Base-by-base conservation (phyloP, 2,329 filamentous ascomycete genomes). In the Drechslera avenae region DNA sequence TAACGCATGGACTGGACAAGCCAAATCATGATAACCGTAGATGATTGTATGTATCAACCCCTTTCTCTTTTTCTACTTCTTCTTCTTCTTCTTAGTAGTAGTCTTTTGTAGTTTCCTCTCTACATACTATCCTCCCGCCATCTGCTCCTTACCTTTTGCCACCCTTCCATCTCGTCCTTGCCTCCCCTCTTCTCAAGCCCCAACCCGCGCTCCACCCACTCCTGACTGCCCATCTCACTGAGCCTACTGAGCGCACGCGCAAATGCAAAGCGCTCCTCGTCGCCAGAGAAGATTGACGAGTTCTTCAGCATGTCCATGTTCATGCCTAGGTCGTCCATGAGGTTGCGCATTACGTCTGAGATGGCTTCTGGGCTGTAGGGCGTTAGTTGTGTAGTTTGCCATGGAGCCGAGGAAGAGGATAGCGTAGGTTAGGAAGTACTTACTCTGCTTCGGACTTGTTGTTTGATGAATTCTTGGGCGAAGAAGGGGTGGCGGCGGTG, bases 241-340 rank as follows among this genome's bases (percentile, higher is more conserved):
- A 99, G 76, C 48, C 94, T 80, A 46, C 88, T 92, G 62, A 97
- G 73, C 1, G 94, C 94, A 46, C 94, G 80, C 18, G 91, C 91
- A 78, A 99, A 99, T 0, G 94, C 94, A 77, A 99, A 99, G 0
- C 91, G 84, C 76, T 99, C 94, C 77, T 99, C 94, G 51, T 97
- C 94, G 33, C 94, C 94, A 1, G 88, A 89, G 73, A 99, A 99
- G 32, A 97, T 84, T 59, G 84, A 90, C 34, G 87, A 91, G 60
- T 86, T 87, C 78, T 96, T 96, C 64, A 99, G 79, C 74, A 89
- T 87, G 41, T 86, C 81, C 77, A 94, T 92, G 63, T 88, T 92
- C 76, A 91, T 83, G 32, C 91, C 91, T 39, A 97, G 75, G 68
- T 96, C 90, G 64, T 96, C 91, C 83, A 96, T 89, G 66, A 96